phyloP scores from a whole-genome alignment of 2,329 filamentous ascomycete species.

The Scleromitrula shiraiana region DNA sequence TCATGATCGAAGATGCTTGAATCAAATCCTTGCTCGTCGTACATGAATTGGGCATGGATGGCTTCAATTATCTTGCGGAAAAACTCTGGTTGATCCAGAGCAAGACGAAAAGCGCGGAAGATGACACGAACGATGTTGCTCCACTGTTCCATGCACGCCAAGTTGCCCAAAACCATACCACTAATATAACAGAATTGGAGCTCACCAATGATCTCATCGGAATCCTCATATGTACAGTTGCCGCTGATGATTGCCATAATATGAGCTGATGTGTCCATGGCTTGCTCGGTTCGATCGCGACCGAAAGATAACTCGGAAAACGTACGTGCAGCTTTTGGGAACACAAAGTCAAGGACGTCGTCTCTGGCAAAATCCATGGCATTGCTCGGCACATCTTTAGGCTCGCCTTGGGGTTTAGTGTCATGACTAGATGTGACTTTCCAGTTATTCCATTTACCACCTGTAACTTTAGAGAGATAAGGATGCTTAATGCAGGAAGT shows the following conservation, averaged over 20 bases:
- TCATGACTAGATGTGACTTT: conserved; percentile 46
- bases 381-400: conserved; percentile 15
- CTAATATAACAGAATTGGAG: conserved; percentile 52
- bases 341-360: conserved; percentile 42
- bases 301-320: conserved; percentile 33
- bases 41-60: conserved; percentile 47
- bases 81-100: conserved; percentile 36
- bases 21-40: conserved; percentile 42
- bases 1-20: conserved; percentile 33
- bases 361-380: conserved; percentile 33
- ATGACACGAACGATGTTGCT: conserved; percentile 46
- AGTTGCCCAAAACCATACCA: conserved; percentile 49
- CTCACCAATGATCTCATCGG: conserved; percentile 46
- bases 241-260: conserved; percentile 36
- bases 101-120: conserved; percentile 42
- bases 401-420: conserved; percentile 24
- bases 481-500: conserved; percentile 39
- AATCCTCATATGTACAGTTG: conserved; percentile 27
- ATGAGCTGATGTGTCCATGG: conserved; percentile 41
- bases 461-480: conserved; percentile 42
- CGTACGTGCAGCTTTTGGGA: conserved; percentile 35
- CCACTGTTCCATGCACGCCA: conserved; percentile 55
- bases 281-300: conserved; percentile 35
- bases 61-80: conserved; percentile 40
- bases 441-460: conserved; percentile 38